Evolutionary conservation across 2,329 filamentous ascomycete species (phyloP), one percentile per base, ranked within the genome.

Genomic region (Penicillium sp.): DNA sequence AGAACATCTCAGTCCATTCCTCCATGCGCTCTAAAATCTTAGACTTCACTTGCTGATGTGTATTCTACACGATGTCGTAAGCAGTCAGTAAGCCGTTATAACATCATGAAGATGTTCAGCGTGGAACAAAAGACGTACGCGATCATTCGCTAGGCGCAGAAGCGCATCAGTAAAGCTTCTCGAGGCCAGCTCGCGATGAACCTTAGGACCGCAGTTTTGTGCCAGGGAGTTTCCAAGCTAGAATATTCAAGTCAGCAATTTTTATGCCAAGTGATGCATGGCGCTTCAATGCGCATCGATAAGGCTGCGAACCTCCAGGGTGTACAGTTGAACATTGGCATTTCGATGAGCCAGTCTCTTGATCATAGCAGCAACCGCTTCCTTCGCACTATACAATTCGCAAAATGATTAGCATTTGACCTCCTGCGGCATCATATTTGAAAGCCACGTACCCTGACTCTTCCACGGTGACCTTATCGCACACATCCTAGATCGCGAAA

Each of bases 21-120:
- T 86, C 84, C 88, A 97, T 97, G 53, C 90, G 83, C 74, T 97
- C 91, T 43, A 97, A 70, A 51, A 98, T 95, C 78, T 96, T 97
- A 50, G 87, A 81, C 71, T 97, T 97, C 63, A 98, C 93, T 67
- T 95, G 88, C 62, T 86, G 84, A 67, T 97, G 93, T 36, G 91
- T 96, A 65, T 94, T 98, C 70, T 80, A 45, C 2, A 29, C 25
- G 11, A n/a, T 7, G 25, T 13, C 25, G 11, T 23, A 11, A 7
- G 14, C 10, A n/a, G 25, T 27, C 4, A 27, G 25, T n/a, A 46
- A 35, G 43, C 28, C 10, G 31, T 13, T 11, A 7, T 13, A 17
- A 26, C 9, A 32, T 11, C 14, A 13, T 4, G 31, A 1, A 21
- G 10, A 18, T 14, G 25, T 21, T 10, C 3, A 39, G 17, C 8